phyloP scores from a whole-genome alignment of 2,329 filamentous ascomycete genomes.

The Mollisia scopiformis region DNA sequence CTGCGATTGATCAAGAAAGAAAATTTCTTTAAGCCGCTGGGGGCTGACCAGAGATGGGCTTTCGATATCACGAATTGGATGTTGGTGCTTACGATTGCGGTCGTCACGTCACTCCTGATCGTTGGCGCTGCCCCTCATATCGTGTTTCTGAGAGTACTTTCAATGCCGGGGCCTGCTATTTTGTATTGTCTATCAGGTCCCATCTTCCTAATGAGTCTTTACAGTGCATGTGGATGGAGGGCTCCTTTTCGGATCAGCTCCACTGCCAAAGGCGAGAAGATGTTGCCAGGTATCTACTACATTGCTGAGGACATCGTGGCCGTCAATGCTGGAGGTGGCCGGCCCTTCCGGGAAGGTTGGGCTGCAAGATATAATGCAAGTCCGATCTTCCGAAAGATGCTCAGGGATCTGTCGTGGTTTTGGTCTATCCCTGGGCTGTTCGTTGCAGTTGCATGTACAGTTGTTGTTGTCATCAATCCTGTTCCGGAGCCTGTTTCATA shows the following conservation, averaged over 20 bases:
- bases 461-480: constrained; percentile 20
- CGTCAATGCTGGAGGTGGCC: constrained; percentile 65
- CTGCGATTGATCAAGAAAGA: constrained; percentile 51
- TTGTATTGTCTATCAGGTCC: constrained; percentile 50
- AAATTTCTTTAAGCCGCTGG: constrained; percentile 53
- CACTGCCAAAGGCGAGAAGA: constrained; percentile 58
- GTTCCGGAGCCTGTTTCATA: constrained; percentile 21
- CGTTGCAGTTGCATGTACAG: constrained; percentile 41
- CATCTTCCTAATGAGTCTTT: constrained; percentile 42
- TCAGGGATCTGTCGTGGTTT: constrained; percentile 44
- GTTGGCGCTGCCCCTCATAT: constrained; percentile 53
- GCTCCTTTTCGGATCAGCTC: constrained; percentile 68
- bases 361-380: constrained; percentile 46
- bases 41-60: constrained; percentile 48
- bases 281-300: constrained; percentile 64
- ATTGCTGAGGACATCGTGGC: constrained; percentile 70
- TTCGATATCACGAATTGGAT: constrained; percentile 53
- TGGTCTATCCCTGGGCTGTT: constrained; percentile 45
- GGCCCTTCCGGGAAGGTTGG: constrained; percentile 47
- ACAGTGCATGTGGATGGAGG: constrained; percentile 33
- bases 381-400: constrained; percentile 45
- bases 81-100: constrained; percentile 45
- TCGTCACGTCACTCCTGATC: constrained; percentile 53
- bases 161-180: constrained; percentile 55
- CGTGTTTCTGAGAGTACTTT: constrained; percentile 52